These are phyloP conservation scores for Cercospora sojina DNA, from an alignment of 2,329 filamentous ascomycete species.

Conservation along the genomic window DNA sequence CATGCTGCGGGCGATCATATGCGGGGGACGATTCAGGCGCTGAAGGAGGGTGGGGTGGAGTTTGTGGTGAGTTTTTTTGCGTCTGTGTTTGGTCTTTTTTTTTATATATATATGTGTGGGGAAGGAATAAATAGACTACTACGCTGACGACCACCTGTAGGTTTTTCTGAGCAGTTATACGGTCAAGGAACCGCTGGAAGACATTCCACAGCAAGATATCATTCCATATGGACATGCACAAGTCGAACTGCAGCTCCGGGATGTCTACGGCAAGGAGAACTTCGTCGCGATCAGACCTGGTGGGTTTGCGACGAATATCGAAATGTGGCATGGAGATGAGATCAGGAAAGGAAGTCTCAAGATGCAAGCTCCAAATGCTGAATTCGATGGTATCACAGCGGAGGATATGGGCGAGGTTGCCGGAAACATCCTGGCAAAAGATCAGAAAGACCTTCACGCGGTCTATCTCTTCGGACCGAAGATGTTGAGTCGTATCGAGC, in stretches of 20 bases:
- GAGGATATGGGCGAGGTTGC: slow-evolving; percentile 49
- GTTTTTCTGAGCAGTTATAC: slow-evolving; percentile 47
- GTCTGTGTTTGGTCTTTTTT: too few species aligned
- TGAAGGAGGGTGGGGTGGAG: slow-evolving; percentile 49
- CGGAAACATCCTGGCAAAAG: slow-evolving; percentile 43
- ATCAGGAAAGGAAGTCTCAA: slow-evolving; percentile 39
- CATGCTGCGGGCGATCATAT: slow-evolving; percentile 42
- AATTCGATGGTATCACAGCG: slow-evolving; percentile 45
- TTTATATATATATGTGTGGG: too few species aligned
- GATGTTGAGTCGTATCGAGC: slow-evolving; percentile 36
- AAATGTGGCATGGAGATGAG: slow-evolving; percentile 29
- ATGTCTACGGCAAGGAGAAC: slow-evolving; percentile 41
- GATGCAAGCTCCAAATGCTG: slow-evolving; percentile 34
- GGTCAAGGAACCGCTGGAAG: slow-evolving; percentile 28
- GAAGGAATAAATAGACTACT: too few species aligned
- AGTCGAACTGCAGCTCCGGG: slow-evolving; percentile 46
- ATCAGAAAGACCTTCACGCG: slow-evolving; percentile 32
- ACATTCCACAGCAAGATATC: slow-evolving; percentile 33
- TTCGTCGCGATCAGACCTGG: slow-evolving; percentile 47
- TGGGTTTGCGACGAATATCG: slow-evolving; percentile 48
- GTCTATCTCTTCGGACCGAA: slow-evolving; percentile 44
- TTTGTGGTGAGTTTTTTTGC: slow-evolving; percentile 39
- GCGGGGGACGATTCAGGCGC: slow-evolving; percentile 43
- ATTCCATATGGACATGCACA: slow-evolving; percentile 47
- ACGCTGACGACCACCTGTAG: neutral